These are phyloP conservation scores for Xylariaceae sp. DNA, from an alignment of 2,329 filamentous ascomycete genomes.

Conservation along the genomic window DNA sequence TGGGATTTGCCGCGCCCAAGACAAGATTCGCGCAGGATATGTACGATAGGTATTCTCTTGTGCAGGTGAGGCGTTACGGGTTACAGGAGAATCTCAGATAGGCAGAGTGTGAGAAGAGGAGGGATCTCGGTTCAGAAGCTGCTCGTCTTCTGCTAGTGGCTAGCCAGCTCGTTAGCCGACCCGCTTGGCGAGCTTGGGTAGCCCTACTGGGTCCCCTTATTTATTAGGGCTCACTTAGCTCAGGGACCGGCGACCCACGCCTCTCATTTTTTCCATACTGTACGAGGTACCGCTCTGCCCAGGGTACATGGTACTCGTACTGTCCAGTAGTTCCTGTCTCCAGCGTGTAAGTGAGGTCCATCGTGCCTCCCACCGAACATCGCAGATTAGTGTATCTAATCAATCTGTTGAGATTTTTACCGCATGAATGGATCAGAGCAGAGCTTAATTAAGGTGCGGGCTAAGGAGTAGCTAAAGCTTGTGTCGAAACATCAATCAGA, in stretches of 20 bases:
- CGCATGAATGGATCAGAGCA: too few species aligned
- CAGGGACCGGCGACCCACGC: neutral
- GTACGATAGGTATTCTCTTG: neutral
- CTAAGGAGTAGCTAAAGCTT: too few species aligned
- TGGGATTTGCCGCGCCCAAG: neutral
- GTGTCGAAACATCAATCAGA: too few species aligned
- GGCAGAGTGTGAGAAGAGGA: neutral
- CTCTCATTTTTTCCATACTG: neutral
- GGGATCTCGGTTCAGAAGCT: neutral
- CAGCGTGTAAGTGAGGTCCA: too few species aligned
- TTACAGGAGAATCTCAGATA: neutral
- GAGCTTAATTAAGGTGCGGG: too few species aligned
- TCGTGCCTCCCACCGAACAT: too few species aligned
- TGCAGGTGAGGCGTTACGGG: neutral
- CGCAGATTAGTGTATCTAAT: too few species aligned
- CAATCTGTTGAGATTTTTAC: too few species aligned
- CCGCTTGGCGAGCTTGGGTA: neutral
- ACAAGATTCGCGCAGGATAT: neutral
- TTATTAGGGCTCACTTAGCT: neutral
- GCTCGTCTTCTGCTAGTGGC: neutral
- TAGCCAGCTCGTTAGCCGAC: neutral
- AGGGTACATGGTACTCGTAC: too few species aligned
- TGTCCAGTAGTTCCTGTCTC: too few species aligned
- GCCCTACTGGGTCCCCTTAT: neutral
- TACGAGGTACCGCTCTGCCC: neutral